Percentiles rank a stretch among this genome's conserved stretches.
phyloP scores from a whole-genome alignment of 2,329 filamentous ascomycete species.

The Colletotrichum cereale region DNA sequence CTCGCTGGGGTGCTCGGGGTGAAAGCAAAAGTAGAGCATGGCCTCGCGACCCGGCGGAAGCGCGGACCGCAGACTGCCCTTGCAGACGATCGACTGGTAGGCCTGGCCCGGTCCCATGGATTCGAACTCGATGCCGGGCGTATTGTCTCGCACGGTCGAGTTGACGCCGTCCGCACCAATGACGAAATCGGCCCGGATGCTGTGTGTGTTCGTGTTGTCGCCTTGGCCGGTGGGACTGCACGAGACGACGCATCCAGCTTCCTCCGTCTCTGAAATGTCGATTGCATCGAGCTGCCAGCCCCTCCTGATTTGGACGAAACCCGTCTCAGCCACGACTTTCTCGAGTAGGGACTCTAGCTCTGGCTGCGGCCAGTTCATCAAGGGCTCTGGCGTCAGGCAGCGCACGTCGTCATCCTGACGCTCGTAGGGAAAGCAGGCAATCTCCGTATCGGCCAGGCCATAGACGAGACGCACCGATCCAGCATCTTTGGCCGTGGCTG shows the following conservation, averaged over 20 bases:
- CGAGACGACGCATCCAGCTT: constrained; percentile 27
- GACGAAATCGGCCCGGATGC: constrained; percentile 26
- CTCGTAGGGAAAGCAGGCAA: constrained; percentile 37
- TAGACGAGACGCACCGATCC: constrained; percentile 35
- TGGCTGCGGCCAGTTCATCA: constrained; percentile 33
- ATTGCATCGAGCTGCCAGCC: constrained; percentile 28
- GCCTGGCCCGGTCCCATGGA: constrained; percentile 22
- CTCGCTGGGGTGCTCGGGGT: constrained; percentile 31
- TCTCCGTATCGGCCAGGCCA: constrained; percentile 28
- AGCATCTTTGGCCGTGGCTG: constrained; percentile 28
- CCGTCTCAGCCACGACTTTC: constrained; percentile 5
- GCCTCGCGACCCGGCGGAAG: constrained; percentile 26
- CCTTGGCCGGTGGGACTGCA: neutral
- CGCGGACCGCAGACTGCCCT: constrained; percentile 29
- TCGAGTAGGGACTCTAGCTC: constrained; percentile 27
- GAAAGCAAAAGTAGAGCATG: constrained; percentile 37
- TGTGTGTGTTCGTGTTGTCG: neutral
- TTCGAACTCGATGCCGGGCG: constrained; percentile 21
- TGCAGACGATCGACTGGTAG: constrained; percentile 31
- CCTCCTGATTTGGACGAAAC: constrained; percentile 20
- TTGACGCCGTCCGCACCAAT: constrained; percentile 32
- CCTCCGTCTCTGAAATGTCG: neutral
- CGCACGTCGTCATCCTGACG: constrained; percentile 30
- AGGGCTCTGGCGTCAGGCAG: constrained; percentile 35
- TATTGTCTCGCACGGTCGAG: constrained; percentile 27